A percentile compares a stretch with the other conserved stretches of the same genome.
phyloP scores from a whole-genome alignment of 2,329 filamentous ascomycete genomes.

The Trichoderma polysporum region DNA sequence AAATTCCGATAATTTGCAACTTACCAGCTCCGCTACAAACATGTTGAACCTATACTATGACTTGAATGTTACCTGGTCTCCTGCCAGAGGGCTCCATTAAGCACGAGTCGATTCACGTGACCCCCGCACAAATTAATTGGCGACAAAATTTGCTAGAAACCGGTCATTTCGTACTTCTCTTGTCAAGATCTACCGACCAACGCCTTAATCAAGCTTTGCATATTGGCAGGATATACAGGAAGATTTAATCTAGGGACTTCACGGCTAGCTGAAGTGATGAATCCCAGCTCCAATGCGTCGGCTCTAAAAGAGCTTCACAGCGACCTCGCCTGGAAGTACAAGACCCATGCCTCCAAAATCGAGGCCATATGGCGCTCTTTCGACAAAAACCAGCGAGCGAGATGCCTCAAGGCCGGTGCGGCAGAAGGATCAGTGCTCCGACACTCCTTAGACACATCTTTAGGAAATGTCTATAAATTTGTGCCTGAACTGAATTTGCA shows the following conservation, averaged over 20 bases:
- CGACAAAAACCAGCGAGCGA: constrained; percentile 33
- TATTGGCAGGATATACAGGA: not conserved
- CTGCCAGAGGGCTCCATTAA: not conserved
- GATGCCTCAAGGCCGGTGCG: constrained; percentile 37
- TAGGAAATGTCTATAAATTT: constrained; percentile 41
- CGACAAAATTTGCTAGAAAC: not conserved
- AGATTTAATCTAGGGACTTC: not conserved
- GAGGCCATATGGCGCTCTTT: constrained; percentile 43
- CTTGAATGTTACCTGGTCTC: too few relatives aligned
- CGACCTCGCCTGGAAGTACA: constrained; percentile 43
- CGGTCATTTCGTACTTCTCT: too few relatives aligned
- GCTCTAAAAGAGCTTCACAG: constrained; percentile 31
- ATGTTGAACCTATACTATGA: too few relatives aligned
- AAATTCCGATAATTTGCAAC: too few relatives aligned
- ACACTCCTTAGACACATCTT: constrained; percentile 34
- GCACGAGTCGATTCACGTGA: not conserved
- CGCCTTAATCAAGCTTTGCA: not conserved
- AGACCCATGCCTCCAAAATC: constrained; percentile 36
- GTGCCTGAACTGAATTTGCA: constrained; percentile 46
- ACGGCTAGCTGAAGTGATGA: not conserved
- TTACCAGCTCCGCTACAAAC: too few relatives aligned
- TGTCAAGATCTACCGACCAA: not conserved
- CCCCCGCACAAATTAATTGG: not conserved
- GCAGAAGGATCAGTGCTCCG: constrained; percentile 37
- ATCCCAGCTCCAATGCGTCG: not conserved